Base-by-base conservation (phyloP, 345 rosid species). In the Sisymbrium altissimum region DNA sequence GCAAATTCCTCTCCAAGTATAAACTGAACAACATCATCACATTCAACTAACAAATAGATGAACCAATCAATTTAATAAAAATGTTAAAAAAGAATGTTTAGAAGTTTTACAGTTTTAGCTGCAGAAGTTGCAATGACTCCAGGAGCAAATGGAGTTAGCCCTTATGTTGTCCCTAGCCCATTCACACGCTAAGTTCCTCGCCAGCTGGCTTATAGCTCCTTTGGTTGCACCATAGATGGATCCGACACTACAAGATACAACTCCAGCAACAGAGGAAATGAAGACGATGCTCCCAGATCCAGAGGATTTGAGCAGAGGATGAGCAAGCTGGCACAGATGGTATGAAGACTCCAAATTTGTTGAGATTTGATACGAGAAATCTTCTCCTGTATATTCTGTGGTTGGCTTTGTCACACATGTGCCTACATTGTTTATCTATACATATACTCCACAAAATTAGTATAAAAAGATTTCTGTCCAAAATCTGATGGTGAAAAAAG, bases 261-360 rank as follows among this genome's bases (percentile, higher is more conserved):
- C 61, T 3, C 92, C 92, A 30, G 84, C 82, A 7, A 84, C 87
- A 39, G 94, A 88, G 66, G 97, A 90, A 1, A 74, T 81, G 78
- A 88, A 91, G 0, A 91, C 90, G 32, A 91, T 79, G 29, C 83
- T 86, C 64, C 88, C 97, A 48, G 44, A 67, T 38, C 83, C 87
- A 8, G 97, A 87, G 44, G 86, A 73, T 54, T 83, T 86, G 39
- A 91, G 73, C 6, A 86, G 78, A 5, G 93, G 90, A 84, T 88
- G 76, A n/a, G 87, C 83, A 43, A 85, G 88, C 75, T 91, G 94
- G 64, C 86, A 74, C 19, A 88, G 53, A 82, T 91, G 84, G 81
- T 83, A 91, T 72, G 84, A 74, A 64, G 97, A 88, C 75, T 88
- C 92, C 18, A 91, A 81, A 70, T 91, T 91, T 49, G 87, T 86